Conservation (phyloP, 495 filamentous ascomycete genomes). For the Aspergillus coremiiformis region DNA sequence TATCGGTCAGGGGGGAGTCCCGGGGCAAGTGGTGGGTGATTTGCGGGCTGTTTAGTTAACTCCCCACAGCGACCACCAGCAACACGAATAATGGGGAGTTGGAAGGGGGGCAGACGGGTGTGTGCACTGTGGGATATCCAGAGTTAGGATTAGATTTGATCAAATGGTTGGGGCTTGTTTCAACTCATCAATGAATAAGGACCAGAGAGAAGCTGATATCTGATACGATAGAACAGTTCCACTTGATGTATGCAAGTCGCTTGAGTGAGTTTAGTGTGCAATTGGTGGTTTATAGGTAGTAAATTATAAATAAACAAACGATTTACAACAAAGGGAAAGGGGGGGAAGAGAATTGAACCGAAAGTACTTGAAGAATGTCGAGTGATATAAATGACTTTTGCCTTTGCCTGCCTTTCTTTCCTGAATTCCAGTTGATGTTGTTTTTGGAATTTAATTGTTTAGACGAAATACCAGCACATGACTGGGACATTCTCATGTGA, state of each 20-base stretch:
- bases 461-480: no score
- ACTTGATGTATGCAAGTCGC: not conserved
- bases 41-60: not conserved
- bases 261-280: not conserved
- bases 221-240: not conserved
- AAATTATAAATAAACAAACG: not conserved
- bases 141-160: not conserved
- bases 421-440: no score
- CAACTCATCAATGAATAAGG: not conserved
- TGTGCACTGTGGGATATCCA: not conserved
- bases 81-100: not conserved
- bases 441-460: no score
- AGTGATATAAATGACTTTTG: not conserved
- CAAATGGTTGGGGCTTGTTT: constrained; percentile 1
- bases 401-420: no score
- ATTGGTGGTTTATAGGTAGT: not conserved
- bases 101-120: no score
- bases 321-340: not conserved
- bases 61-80: not conserved
- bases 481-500: not conserved
- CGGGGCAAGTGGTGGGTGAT: not conserved
- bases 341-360: not conserved
- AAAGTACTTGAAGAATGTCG: no score
- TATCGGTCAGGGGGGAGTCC: not conserved
- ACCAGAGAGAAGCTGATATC: not conserved